These are phyloP conservation scores for Iris pallida DNA, from an alignment of 116 monocot genomes.

Conservation along the genomic window DNA sequence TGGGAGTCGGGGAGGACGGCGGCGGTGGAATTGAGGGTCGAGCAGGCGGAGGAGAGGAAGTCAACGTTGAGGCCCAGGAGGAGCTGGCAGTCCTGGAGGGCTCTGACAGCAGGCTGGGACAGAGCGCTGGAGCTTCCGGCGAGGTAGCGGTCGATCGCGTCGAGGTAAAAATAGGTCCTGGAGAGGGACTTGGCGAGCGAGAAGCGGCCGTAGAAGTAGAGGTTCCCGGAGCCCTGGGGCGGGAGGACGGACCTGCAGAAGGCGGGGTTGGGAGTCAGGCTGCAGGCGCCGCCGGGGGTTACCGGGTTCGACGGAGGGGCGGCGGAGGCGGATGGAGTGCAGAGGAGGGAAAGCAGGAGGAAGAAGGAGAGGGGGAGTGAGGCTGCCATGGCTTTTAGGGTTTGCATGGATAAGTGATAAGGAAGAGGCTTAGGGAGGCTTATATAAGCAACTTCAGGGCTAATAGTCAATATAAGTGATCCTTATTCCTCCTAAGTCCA, in stretches of 20 bases:
- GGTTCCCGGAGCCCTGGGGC: slow-evolving; percentile 18
- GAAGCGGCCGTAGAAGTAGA: slow-evolving; percentile 65
- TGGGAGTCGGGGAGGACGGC: slow-evolving; percentile 27
- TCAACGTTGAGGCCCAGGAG: slow-evolving; percentile 51
- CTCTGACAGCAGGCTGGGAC: slow-evolving; percentile 21
- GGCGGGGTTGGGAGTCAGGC: slow-evolving; percentile 46
- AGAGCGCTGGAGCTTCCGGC: neutral
- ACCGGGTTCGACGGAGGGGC: slow-evolving; percentile 23
- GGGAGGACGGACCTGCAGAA: slow-evolving; percentile 64
- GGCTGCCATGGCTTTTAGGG: slow-evolving; percentile 3
- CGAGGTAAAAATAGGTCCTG: slow-evolving; percentile 30
- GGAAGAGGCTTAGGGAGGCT: neutral
- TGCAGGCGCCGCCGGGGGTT: slow-evolving; percentile 44
- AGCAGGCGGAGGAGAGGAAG: slow-evolving; percentile 25
- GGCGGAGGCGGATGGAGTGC: slow-evolving; percentile 1
- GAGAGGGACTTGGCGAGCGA: slow-evolving; percentile 57
- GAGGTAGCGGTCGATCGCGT: slow-evolving; percentile 30
- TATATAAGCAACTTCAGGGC: neutral
- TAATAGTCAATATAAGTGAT: neutral
- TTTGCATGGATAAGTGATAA: neutral
- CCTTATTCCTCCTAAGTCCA: slow-evolving; percentile 7
- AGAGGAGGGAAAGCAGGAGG: slow-evolving; percentile 11
- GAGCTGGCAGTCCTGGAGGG: slow-evolving; percentile 66
- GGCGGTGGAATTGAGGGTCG: slow-evolving; percentile 27
- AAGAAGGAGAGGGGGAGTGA: slow-evolving; percentile 6